Conservation (phyloP, 345 rosid species). For the Citrus sp. region DNA sequence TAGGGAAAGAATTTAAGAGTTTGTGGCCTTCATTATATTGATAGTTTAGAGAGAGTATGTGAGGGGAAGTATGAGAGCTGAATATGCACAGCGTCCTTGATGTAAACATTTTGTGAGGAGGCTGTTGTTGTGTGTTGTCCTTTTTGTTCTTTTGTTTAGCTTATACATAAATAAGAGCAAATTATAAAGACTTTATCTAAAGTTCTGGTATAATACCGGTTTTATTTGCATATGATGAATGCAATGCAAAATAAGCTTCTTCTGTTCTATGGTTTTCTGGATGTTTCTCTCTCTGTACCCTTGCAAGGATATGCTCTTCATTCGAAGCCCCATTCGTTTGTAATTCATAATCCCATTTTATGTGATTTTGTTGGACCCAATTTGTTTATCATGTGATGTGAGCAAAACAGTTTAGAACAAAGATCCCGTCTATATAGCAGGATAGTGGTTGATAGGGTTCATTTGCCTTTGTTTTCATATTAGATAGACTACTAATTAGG, state of each 20-base stretch:
- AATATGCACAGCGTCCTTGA: background rate
- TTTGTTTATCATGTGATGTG: too few species aligned
- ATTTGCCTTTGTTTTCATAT: too few species aligned
- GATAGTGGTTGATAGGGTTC: too few species aligned
- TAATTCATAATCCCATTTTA: too few species aligned
- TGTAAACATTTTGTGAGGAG: slow-evolving; percentile 19
- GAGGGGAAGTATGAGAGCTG: background rate
- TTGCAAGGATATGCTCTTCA: too few species aligned
- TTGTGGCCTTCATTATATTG: background rate
- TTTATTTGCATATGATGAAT: background rate
- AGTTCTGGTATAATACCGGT: background rate
- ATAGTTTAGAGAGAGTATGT: background rate
- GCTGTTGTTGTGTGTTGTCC: background rate
- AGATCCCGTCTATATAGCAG: too few species aligned
- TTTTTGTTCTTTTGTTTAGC: slow-evolving; percentile 10
- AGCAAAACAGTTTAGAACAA: too few species aligned
- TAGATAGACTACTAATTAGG: too few species aligned
- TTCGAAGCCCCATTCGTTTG: too few species aligned
- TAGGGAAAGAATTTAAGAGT: background rate
- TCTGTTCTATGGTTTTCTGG: background rate
- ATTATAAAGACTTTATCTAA: too few species aligned
- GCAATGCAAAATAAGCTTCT: background rate
- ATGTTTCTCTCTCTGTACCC: too few species aligned
- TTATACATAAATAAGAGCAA: background rate
- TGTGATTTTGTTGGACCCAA: too few species aligned